Evolutionary conservation across 306 rosid genomes (phyloP), one percentile per base, ranked within the genome.

Genomic region (Rosa persica): DNA sequence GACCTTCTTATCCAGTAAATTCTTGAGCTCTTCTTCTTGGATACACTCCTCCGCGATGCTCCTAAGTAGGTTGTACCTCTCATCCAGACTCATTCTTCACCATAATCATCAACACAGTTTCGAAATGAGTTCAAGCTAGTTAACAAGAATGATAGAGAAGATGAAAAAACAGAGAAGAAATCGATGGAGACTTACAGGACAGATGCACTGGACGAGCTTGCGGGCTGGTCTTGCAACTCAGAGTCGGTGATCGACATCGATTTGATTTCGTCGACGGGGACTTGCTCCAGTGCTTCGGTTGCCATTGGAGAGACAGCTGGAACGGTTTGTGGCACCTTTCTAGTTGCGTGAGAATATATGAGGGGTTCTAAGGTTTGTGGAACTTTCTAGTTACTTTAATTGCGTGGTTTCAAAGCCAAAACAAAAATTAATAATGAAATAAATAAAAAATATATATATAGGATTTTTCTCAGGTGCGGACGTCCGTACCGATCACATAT

Each of bases 1-100:
- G 5, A 93, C 87, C 72, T 94, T 94, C 10, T 92, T 81, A 1
- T 82, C 77, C 42, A 94, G 87, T 49, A 94, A 81, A 70, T 87
- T 90, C 11, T 79, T 86, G 27, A 94, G 96, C 81, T 94, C 96
- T 0, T 89, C 93, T 54, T 94, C 93, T 78, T 85, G 91, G 58
- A 92, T 90, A 65, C 97, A 93, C 84, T 93, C 98, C 77, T 90
- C 97, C 4, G 91, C 96, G 6, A 94, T 57, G 46, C 98, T 92
- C 60, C 88, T 86, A 30, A 93, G 79, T 13, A 94, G 83, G 60
- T 77, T 75, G 78, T 79, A 92, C 86, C 39, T 89, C 87, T 89
- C 83, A 55, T 90, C 93, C 70, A 80, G 77, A 30, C 77, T 89
- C 89, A 85, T 0, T 60, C 93, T 86, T 51, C 43, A 54, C 49